Percentiles rank a stretch among this genome's conserved stretches.
Evolutionary conservation across 2,329 filamentous ascomycete species (phyloP).

Genomic region (Claviceps sp.): DNA sequence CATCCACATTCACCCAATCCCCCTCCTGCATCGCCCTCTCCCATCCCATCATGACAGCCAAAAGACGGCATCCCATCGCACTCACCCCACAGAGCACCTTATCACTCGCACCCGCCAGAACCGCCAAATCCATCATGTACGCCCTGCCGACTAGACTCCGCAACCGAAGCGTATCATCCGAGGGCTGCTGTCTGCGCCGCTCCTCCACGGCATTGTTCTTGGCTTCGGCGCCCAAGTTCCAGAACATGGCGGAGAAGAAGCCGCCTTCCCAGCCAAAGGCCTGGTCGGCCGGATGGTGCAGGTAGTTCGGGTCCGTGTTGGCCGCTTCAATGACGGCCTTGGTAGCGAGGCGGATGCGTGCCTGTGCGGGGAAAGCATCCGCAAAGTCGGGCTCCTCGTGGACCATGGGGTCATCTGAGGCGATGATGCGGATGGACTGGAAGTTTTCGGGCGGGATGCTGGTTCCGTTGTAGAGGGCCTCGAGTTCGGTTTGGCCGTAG

Average conservation of each 20-base stretch:
- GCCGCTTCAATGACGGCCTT: slow-evolving; percentile 35
- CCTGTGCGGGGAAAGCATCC: slow-evolving; percentile 49
- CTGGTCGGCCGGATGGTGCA: slow-evolving; percentile 59
- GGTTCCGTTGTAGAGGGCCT: slow-evolving; percentile 31
- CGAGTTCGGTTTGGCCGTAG: slow-evolving; percentile 42
- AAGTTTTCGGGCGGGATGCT: slow-evolving; percentile 22
- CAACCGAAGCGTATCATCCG: slow-evolving; percentile 47
- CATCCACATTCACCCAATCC: slow-evolving; percentile 71
- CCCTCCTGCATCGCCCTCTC: slow-evolving; percentile 46
- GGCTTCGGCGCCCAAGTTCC: slow-evolving; percentile 50
- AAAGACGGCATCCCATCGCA: slow-evolving; percentile 55
- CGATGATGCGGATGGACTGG: slow-evolving; percentile 45
- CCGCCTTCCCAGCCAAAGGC: slow-evolving; percentile 79
- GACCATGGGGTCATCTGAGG: slow-evolving; percentile 71
- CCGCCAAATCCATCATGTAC: slow-evolving; percentile 68
- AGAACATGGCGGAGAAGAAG: slow-evolving; percentile 73
- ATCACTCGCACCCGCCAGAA: slow-evolving; percentile 56
- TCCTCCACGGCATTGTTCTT: slow-evolving; percentile 23
- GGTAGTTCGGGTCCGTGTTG: slow-evolving; percentile 31
- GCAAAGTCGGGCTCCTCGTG: slow-evolving; percentile 52
- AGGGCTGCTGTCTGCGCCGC: slow-evolving; percentile 19
- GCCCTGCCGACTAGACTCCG: slow-evolving; percentile 66
- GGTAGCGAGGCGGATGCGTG: slow-evolving; percentile 61
- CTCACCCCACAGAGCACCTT: slow-evolving; percentile 65
- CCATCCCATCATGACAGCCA: slow-evolving; percentile 84